Evolutionary conservation across 495 filamentous ascomycete species (phyloP).

Genomic region (Entonaema liquescens): DNA sequence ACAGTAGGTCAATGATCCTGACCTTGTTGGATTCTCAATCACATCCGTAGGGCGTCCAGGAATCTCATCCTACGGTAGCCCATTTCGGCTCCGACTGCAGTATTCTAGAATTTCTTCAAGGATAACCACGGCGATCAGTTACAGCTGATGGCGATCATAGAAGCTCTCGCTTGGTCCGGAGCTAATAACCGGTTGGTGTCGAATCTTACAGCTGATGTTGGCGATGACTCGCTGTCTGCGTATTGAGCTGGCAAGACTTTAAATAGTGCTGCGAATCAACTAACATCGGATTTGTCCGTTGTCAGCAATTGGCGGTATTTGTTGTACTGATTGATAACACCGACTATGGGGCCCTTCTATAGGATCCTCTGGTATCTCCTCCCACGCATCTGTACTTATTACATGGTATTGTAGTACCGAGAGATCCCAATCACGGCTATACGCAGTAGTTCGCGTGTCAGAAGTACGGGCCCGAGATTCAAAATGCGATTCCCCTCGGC

Average conservation of each 20-base stretch:
- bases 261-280: not conserved
- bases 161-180: constrained; percentile 23
- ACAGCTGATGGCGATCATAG: constrained; percentile 18
- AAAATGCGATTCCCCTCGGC: not conserved
- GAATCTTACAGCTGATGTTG: constrained; percentile 26
- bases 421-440: constrained; percentile 11
- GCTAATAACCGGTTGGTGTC: constrained; percentile 19
- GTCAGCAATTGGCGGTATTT: not conserved
- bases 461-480: not conserved
- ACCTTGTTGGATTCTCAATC: constrained; percentile 3
- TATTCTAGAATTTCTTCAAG: constrained; percentile 36
- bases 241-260: not conserved
- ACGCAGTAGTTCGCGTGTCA: constrained; percentile 1
- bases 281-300: not conserved
- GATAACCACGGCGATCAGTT: constrained; percentile 17
- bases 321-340: not conserved
- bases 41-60: constrained; percentile 14
- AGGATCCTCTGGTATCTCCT: constrained; percentile 8
- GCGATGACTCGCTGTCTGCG: constrained; percentile 1
- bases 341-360: constrained; percentile 8
- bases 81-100: constrained; percentile 13
- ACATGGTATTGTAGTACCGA: not conserved
- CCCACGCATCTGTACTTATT: not conserved
- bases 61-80: constrained; percentile 29
- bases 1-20: constrained; percentile 15